Evolutionary conservation across 2,329 filamentous ascomycete genomes (phyloP), one percentile per base, ranked within the genome.

Genomic region (Sclerotinia sclerotiorum): DNA sequence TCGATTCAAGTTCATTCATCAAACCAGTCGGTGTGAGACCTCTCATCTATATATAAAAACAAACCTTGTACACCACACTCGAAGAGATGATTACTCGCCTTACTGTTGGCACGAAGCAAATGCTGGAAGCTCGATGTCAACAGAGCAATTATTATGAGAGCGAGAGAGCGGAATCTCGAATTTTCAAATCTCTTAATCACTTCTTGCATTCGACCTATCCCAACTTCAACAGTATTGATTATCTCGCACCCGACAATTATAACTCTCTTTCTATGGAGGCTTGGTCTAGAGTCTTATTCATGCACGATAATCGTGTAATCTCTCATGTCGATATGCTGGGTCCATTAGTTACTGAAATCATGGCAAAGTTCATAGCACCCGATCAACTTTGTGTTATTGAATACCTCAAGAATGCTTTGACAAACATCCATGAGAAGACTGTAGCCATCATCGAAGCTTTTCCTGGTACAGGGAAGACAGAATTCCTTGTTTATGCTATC

Each of bases 161-260:
- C 11, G n/a, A 49, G 3, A 13, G 0, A 8, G 48, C 48, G n/a
- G 48, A 24, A 51, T n/a, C n/a, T 0, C n/a, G n/a, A 24, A 6
- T 51, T 1, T 51, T 51, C 48, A 51, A 51, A 24, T n/a, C 48
- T 29, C 51, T 52, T 11, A 52, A 29, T 10, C 24, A 10, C 15
- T 27, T 51, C 5, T 27, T 29, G 1, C 24, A 27, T 7, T 52
- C 24, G 1, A 52, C 51, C 11, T 51, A 24, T 3, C 48, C n/a
- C 48, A 51, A 51, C 11, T 2, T 1, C 15, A 0, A 15, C 4
- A n/a, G 10, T 0, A 5, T 0, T 5, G 21, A 24, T 19, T 1
- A 1, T 6, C 5, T 8, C 7, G 32, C 32, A 5, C 5, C 5
- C 7, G 32, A 32, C 4, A 32, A 32, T 10, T 0, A 0, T 4